Percentiles rank a stretch among this genome's conserved stretches.
Evolutionary conservation across 176 grass and related monocot genomes (phyloP).

Genomic region (Raddia guianensis): DNA sequence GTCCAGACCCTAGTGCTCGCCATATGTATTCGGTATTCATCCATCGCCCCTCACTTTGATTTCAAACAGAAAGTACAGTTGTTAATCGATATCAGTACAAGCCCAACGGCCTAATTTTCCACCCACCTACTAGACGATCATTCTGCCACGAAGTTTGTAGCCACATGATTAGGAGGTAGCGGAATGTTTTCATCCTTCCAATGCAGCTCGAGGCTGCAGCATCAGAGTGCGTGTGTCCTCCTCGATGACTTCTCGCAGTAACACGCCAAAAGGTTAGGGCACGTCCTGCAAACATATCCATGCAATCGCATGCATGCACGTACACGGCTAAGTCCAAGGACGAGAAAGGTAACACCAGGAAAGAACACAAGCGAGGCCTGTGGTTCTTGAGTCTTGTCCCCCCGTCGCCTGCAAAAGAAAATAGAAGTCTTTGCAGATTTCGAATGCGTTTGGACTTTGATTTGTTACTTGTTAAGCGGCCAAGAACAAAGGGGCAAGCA

Average conservation of each 20-base stretch:
- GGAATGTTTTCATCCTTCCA: slow-evolving; percentile 24
- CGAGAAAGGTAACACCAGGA: slow-evolving; percentile 18
- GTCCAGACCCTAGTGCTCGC: too few relatives aligned
- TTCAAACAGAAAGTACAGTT: slow-evolving; percentile 37
- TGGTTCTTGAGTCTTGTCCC: not conserved
- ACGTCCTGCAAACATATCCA: slow-evolving; percentile 4
- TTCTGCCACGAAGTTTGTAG: slow-evolving; percentile 42
- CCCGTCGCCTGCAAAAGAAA: not conserved
- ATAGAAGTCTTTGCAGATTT: not conserved
- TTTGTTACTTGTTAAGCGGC: too few relatives aligned
- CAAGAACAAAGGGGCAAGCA: slow-evolving; percentile 53
- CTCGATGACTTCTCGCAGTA: slow-evolving; percentile 32
- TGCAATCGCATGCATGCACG: not conserved
- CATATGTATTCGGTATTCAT: not conserved
- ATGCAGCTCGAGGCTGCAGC: not conserved
- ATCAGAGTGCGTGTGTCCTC: slow-evolving; percentile 8
- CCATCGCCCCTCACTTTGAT: slow-evolving; percentile 29
- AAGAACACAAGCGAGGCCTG: slow-evolving; percentile 5
- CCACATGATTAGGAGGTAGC: slow-evolving; percentile 40
- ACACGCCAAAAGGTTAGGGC: slow-evolving; percentile 26
- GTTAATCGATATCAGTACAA: not conserved
- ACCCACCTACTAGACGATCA: not conserved
- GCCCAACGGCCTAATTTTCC: slow-evolving; percentile 41
- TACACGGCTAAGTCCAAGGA: slow-evolving; percentile 34
- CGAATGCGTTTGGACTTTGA: slow-evolving; percentile 14